Conservation (phyloP, 2,329 filamentous ascomycete genomes). For the Pseudonectria buxi region DNA sequence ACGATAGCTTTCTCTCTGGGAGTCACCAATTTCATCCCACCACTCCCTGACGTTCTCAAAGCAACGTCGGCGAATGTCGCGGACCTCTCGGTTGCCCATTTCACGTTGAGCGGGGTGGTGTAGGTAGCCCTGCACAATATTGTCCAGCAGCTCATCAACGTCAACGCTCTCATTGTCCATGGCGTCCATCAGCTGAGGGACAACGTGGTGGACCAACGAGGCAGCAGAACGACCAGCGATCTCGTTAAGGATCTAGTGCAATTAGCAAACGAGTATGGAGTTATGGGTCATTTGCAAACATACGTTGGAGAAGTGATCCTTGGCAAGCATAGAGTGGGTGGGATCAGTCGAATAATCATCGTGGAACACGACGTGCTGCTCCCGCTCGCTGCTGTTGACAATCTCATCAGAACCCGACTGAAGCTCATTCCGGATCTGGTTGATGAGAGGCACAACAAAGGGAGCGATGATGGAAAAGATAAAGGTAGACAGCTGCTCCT, state of each 20-base stretch:
- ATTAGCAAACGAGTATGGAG: conserved; percentile 1
- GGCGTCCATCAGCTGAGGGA: conserved; percentile 80
- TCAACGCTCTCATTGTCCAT: conserved; percentile 75
- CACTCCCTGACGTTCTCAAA: conserved; percentile 75
- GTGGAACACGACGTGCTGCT: conserved; percentile 82
- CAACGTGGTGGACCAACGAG: conserved; percentile 73
- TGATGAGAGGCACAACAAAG: conserved; percentile 77
- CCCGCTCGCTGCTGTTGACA: conserved; percentile 73
- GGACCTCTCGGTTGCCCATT: conserved; percentile 61
- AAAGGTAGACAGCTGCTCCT: conserved; percentile 82
- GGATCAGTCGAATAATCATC: conserved; percentile 72
- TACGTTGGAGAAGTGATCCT: conserved; percentile 88
- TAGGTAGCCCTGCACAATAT: conserved; percentile 75
- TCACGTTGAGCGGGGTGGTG: conserved; percentile 79
- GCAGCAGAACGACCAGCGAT: conserved; percentile 77
- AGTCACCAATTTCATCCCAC: conserved; percentile 65
- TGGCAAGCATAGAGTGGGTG: conserved; percentile 92
- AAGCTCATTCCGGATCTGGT: conserved; percentile 80
- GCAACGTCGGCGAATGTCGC: conserved; percentile 68
- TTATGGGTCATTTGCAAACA: conserved; percentile 16
- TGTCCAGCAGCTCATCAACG: conserved; percentile 61
- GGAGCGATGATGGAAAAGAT: conserved; percentile 89
- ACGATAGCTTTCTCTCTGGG: conserved; percentile 61
- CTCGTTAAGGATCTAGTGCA: conserved; percentile 65
- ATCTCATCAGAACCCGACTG: conserved; percentile 80